Base-by-base conservation (phyloP, 306 rosid species). In the Castanea mollissima region DNA sequence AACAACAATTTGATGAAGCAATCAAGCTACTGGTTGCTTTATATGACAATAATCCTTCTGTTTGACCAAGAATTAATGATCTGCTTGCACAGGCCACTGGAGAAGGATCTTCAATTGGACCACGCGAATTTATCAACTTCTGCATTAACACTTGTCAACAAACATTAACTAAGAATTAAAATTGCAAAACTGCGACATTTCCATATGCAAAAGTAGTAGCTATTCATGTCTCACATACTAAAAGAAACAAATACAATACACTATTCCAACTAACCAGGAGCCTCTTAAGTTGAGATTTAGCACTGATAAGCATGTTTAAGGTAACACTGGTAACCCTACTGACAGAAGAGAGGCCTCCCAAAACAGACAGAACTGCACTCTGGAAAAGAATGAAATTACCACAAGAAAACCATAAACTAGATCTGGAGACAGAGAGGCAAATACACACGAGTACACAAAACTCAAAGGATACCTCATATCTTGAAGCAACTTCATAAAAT, bases 21-120 rank as follows among this genome's bases (percentile, higher is more conserved):
- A 95, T 93, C 89, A 93, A 81, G 86, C 80, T 81, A 80, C 82
- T 88, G 75, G 97, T 89, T 79, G 96, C 91, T 88, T 91, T 90
- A 87, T 85, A 93, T 27, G 98, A 90, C 88, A 90, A 79, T 77
- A 83, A 72, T 74, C 94, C 94, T 75, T 95, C 98, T 75, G 85
- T 84, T 80, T 91, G 94, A 78, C 99, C 92, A 19, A 90, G 77
- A 82, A 91, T 75, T 78, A 91, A 79, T 69, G 86, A 85, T 83
- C 89, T 91, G 85, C 88, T 83, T 56, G 97, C 97, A 72, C 60
- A 23, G 32, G 90, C 93, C 80, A 89, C 79, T 3, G 92, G 98
- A 79, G 99, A 93, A 84, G 99, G 99, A 87, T 95, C 99, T 88
- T 95, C 96, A 88, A 89, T 90, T 67, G 93, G 98, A 85, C 93